Conservation (phyloP, 495 filamentous ascomycete species). For the Acidiella bohemica region DNA sequence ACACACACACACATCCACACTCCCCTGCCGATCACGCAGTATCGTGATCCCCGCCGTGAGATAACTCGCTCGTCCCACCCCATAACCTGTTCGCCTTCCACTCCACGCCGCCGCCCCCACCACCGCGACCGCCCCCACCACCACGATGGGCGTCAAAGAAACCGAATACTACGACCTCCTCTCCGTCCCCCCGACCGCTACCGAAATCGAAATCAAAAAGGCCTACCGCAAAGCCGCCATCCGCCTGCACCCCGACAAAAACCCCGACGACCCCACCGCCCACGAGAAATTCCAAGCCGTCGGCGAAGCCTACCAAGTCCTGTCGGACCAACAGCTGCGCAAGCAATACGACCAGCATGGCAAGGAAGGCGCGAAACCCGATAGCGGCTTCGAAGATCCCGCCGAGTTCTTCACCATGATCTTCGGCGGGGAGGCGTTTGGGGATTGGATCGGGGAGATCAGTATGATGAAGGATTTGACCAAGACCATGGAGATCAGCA, state of each 20-base stretch:
- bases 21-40: too few relatives aligned
- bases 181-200: conserved; percentile 73
- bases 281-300: conserved; percentile 82
- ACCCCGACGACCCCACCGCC: conserved; percentile 90
- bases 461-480: conserved; percentile 35
- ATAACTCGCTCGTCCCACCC: too few relatives aligned
- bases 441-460: conserved; percentile 41
- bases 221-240: conserved; percentile 97
- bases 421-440: conserved; percentile 92
- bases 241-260: conserved; percentile 80
- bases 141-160: conserved; percentile 22
- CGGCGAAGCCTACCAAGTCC: conserved; percentile 95
- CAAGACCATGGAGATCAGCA: conserved; percentile 34
- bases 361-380: conserved; percentile 79
- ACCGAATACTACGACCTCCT: conserved; percentile 65
- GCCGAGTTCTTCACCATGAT: conserved; percentile 98
- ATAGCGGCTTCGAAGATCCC: conserved; percentile 86
- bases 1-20: too few relatives aligned
- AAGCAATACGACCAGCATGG: conserved; percentile 91
- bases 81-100: too few relatives aligned
- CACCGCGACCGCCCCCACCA: too few relatives aligned
- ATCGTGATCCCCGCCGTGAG: too few relatives aligned
- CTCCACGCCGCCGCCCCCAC: too few relatives aligned
- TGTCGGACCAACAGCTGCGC: conserved; percentile 73
- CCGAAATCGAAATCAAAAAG: conserved; percentile 97